A percentile compares a stretch with the other conserved stretches of the same genome.
phyloP scores from a whole-genome alignment of 192 early-diverging fungal genomes.

The Coemansia aciculifera region DNA sequence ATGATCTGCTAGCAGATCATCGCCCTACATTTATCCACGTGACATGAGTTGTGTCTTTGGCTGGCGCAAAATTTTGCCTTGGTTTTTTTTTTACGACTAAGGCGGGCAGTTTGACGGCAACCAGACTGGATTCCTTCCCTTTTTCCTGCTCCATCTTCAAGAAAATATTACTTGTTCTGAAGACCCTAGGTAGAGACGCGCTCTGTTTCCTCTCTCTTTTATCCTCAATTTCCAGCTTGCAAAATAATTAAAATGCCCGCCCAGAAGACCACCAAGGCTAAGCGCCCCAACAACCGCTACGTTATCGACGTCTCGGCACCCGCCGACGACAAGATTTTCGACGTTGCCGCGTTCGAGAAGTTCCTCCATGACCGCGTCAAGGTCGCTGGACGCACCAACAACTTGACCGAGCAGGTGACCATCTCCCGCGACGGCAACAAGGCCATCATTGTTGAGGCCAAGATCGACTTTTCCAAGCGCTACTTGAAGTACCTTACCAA shows the following conservation, averaged over 20 bases:
- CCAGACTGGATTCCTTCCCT: constrained; percentile 17
- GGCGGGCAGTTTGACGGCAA: not conserved
- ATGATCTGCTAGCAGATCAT: constrained; percentile 1
- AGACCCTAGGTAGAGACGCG: constrained; percentile 53
- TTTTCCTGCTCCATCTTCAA: constrained; percentile 50
- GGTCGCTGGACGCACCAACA: constrained; percentile 93
- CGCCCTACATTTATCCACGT: constrained; percentile 16
- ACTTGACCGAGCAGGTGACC: constrained; percentile 83
- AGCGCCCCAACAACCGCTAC: constrained; percentile 76
- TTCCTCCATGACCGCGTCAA: constrained; percentile 98
- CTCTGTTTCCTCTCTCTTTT: constrained; percentile 21
- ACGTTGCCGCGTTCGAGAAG: constrained; percentile 96
- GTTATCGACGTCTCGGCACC: constrained; percentile 92
- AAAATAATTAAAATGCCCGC: constrained; percentile 37
- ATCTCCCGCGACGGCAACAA: constrained; percentile 74
- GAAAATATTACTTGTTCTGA: constrained; percentile 18
- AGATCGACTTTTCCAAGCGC: constrained; percentile 89
- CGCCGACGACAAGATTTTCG: constrained; percentile 94
- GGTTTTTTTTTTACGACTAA: not conserved
- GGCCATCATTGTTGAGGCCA: constrained; percentile 78
- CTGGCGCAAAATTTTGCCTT: constrained; percentile 4
- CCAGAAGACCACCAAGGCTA: constrained; percentile 53
- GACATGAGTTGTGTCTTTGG: not conserved
- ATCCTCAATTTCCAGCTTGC: not conserved
- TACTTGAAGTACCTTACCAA: constrained; percentile 99